A percentile compares a stretch with the other conserved stretches of the same genome.
Evolutionary conservation across 768 basidiomycete species (phyloP).

Genomic region (Pleurotus platypus): DNA sequence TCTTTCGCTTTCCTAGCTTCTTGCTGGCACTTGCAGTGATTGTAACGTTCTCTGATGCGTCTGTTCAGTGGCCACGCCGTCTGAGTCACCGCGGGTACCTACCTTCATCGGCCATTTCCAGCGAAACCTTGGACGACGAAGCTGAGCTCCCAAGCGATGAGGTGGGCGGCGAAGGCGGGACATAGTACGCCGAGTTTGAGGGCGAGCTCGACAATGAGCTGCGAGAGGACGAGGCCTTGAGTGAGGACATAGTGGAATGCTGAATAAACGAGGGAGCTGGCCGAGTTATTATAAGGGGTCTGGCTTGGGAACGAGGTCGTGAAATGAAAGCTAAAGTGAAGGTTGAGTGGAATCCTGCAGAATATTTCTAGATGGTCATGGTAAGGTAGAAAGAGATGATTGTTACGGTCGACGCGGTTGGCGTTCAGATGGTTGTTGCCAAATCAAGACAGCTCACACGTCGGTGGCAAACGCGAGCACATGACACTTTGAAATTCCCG

Average conservation of each 20-base stretch:
- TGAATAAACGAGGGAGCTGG: constrained; percentile 12
- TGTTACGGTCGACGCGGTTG: background rate
- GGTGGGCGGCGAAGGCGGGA: constrained; percentile 35
- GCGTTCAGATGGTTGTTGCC: background rate
- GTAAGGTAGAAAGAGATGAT: background rate
- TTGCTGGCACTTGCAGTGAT: constrained; percentile 54
- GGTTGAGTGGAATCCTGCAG: background rate
- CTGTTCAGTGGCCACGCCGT: no score
- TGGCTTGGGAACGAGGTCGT: background rate
- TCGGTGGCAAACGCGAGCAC: background rate
- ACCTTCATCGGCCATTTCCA: constrained; percentile 66
- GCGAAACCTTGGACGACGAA: constrained; percentile 54
- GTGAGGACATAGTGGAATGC: constrained; percentile 28
- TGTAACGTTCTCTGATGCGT: constrained; percentile 61
- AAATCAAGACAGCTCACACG: background rate
- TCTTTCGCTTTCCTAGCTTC: constrained; percentile 50
- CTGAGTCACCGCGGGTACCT: constrained; percentile 15
- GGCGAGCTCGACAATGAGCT: constrained; percentile 27
- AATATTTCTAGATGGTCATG: constrained; percentile 2
- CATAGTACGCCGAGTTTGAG: constrained; percentile 28
- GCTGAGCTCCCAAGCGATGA: constrained; percentile 30
- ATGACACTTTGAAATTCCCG: background rate
- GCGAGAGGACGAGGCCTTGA: constrained; percentile 29
- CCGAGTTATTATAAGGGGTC: background rate
- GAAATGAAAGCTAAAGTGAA: constrained; percentile 1